Evolutionary conservation across 345 rosid genomes (phyloP).

Genomic region (Eutrema heterophyllum): DNA sequence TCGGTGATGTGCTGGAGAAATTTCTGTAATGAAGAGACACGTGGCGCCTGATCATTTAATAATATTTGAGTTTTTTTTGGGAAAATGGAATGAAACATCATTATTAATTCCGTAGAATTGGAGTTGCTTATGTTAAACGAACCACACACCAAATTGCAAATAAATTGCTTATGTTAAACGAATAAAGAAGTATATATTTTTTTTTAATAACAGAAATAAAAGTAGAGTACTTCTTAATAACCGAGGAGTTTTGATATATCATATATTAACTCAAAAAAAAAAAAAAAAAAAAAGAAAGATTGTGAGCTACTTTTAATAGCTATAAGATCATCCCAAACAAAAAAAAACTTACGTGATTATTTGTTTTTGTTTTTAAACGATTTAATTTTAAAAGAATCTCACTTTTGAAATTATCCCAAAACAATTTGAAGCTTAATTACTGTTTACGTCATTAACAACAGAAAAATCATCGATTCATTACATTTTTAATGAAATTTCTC

Average conservation of each 20-base stretch:
- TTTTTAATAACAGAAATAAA: not conserved
- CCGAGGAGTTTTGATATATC: not conserved
- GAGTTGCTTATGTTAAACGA: not conserved
- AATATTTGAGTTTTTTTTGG: constrained; percentile 1
- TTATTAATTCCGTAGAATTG: constrained; percentile 18
- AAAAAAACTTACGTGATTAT: too few relatives aligned
- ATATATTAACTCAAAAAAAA: too few relatives aligned
- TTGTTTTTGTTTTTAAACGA: not conserved
- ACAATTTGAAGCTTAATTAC: not conserved
- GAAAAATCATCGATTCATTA: too few relatives aligned
- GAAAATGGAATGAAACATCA: constrained; percentile 15
- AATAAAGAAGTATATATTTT: not conserved
- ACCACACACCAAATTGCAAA: constrained; percentile 1
- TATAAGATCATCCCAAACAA: not conserved
- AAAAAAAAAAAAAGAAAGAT: too few relatives aligned
- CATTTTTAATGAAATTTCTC: too few relatives aligned
- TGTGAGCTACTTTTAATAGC: not conserved
- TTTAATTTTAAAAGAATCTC: not conserved
- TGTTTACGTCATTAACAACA: not conserved
- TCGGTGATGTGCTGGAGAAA: constrained; percentile 27
- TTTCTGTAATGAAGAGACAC: not conserved
- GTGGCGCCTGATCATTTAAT: constrained; percentile 16
- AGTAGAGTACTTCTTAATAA: too few relatives aligned
- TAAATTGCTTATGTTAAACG: not conserved
- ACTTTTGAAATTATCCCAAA: not conserved